Conservation (phyloP, 257 asterid genomes). For the Cordia subcordata region DNA sequence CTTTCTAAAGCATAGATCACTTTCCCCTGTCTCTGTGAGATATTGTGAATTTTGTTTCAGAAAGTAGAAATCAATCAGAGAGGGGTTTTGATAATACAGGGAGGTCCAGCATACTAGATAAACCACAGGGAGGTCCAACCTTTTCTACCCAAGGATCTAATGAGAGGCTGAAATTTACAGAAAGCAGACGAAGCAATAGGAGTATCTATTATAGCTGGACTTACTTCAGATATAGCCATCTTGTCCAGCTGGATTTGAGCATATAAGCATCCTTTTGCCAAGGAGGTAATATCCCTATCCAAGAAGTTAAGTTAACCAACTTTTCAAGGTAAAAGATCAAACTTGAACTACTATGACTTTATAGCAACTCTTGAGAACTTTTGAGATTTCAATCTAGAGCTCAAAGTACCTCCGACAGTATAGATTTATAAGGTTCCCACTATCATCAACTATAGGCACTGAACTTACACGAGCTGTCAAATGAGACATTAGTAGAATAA, state of each 20-base stretch:
- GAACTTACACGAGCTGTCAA: conserved; percentile 62
- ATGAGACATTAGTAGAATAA: not conserved
- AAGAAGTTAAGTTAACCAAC: conserved; percentile 6
- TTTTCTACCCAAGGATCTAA: too few relatives aligned
- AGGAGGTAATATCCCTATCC: conserved; percentile 57
- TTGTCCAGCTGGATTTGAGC: conserved; percentile 50
- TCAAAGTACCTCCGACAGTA: conserved; percentile 58
- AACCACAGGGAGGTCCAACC: too few relatives aligned
- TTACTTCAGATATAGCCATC: conserved; percentile 47
- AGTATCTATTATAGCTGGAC: conserved; percentile 15
- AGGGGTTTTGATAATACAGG: too few relatives aligned
- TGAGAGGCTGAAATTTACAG: too few relatives aligned
- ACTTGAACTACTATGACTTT: not conserved
- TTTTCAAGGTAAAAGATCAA: not conserved
- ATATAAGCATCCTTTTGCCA: conserved; percentile 49
- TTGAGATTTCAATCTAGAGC: conserved; percentile 5
- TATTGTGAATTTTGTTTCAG: too few relatives aligned
- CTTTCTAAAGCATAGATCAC: too few relatives aligned
- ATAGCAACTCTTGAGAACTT: conserved; percentile 1
- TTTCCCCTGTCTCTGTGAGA: too few relatives aligned
- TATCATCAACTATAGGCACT: conserved; percentile 50
- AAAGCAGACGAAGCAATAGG: too few relatives aligned
- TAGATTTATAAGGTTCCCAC: conserved; percentile 40
- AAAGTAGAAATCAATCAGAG: too few relatives aligned
- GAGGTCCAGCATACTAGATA: too few relatives aligned